Base-by-base conservation (phyloP, 2,329 filamentous ascomycete genomes). In the Scedosporium boydii region DNA sequence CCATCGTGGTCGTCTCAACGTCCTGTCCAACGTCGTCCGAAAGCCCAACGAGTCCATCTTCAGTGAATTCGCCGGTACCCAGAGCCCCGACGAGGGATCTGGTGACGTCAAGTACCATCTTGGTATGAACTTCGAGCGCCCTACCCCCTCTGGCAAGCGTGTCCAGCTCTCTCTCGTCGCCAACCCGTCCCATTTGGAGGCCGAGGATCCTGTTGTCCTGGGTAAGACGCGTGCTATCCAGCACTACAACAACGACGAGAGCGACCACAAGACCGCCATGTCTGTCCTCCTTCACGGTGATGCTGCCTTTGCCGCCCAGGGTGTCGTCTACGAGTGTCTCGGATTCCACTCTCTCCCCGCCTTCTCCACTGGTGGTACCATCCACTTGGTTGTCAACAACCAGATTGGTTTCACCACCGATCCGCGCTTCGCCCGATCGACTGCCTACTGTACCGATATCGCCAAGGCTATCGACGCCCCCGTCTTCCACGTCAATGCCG, bases 41-140 rank as follows among this genome's bases (percentile, higher is more conserved):
- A 99, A 99, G 80, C 93, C 95, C 70, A 99, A 99, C 77, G 95
- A 98, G 80, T 98, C 95, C 67, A 99, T 99, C 77, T 99, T 99
- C 82, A 96, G 90, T 74, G 95, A 99, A 77, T 99, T 99, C 72
- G 90, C 91, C 66, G 95, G 95, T 69, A 91, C 89, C 57, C 80
- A 89, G 23, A 91, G 91, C 72, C 90, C 91, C 62, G 89, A 90
- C 69, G 93, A 99, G 79, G 95, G 95, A 64, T 98, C 95, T 63
- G 95, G 95, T 70, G 95, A 99, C 75, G 95, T 99, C 77, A 99
- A 99, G 79, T 99, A 99, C 80, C 95, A 99, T 80, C 82, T 99
- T 71, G 95, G 95, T 73, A 99, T 99, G 95, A 99, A 99, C 82
- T 99, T 99, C 69, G 95, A 99, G 81, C 91, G 95, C 66, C 95